Conservation (phyloP, 176 grass and related monocot species). For the Eragrostis nindensis region DNA sequence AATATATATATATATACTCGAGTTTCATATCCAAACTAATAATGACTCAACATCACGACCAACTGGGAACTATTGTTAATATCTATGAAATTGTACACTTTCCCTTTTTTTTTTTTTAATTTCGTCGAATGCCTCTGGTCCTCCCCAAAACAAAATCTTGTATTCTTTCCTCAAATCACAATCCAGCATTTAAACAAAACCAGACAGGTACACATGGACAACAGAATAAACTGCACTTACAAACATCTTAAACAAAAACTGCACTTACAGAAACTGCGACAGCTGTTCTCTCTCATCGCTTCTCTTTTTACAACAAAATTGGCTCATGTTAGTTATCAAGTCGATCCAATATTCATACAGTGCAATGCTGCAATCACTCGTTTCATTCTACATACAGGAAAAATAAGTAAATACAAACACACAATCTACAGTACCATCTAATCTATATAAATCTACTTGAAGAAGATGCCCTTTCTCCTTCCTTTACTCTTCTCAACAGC, state of each 20-base stretch:
- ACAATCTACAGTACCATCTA: background rate
- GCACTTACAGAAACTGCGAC: background rate
- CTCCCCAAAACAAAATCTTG: too few relatives aligned
- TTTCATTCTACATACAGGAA: conserved; percentile 33
- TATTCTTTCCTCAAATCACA: too few relatives aligned
- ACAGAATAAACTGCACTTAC: background rate
- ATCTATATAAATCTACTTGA: conserved; percentile 66
- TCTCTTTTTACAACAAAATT: conserved; percentile 11
- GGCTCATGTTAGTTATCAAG: background rate
- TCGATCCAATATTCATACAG: conserved; percentile 13
- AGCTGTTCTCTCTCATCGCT: background rate
- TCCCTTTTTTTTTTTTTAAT: too few relatives aligned
- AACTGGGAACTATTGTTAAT: too few relatives aligned
- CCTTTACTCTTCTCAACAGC: conserved; percentile 88
- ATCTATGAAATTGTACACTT: too few relatives aligned
- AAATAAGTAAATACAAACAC: background rate
- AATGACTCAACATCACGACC: too few relatives aligned
- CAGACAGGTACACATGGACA: background rate
- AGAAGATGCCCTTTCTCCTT: conserved; percentile 86
- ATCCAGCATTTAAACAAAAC: background rate
- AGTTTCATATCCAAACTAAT: too few relatives aligned
- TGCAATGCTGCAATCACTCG: background rate
- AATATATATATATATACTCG: too few relatives aligned
- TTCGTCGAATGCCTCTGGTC: too few relatives aligned
- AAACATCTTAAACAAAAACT: background rate